Conservation (phyloP, 164 flowering plant species). For the Dillenia suffruticosa region DNA sequence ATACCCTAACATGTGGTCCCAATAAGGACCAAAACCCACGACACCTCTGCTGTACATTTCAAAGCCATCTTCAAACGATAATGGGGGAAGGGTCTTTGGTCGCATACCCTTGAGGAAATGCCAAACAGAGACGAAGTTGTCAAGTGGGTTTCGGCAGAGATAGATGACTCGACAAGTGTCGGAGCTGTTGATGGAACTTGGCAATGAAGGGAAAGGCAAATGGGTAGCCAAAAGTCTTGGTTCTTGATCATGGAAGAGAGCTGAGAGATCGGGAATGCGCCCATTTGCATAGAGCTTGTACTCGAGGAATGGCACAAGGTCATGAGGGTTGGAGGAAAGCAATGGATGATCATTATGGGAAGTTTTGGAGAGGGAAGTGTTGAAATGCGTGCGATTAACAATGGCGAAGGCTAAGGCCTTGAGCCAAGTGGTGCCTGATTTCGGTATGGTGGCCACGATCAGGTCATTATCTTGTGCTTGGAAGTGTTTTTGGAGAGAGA, state of each 20-base stretch:
- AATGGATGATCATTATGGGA: conserved; percentile 25
- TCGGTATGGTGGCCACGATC: conserved; percentile 18
- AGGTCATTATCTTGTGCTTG: conserved; percentile 16
- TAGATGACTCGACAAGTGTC: conserved; percentile 21
- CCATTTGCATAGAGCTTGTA: conserved; percentile 31
- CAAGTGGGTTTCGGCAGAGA: conserved; percentile 14
- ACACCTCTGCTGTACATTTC: conserved; percentile 35
- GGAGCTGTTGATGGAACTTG: conserved; percentile 18
- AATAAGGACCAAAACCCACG: conserved; percentile 35
- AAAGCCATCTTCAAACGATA: conserved; percentile 34
- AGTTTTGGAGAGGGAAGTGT: neutral
- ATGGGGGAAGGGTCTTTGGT: conserved; percentile 7
- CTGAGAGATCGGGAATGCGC: conserved; percentile 25
- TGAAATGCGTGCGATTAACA: conserved; percentile 1
- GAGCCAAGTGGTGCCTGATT: conserved; percentile 40
- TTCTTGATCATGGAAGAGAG: neutral
- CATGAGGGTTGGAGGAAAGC: conserved; percentile 41
- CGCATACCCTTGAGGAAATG: conserved; percentile 20
- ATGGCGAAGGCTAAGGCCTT: conserved; percentile 25
- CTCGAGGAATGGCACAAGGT: conserved; percentile 50
- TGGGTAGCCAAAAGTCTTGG: conserved; percentile 42
- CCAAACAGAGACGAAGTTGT: conserved; percentile 44
- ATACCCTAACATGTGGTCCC: conserved; percentile 48
- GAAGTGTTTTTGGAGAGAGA: conserved; percentile 17
- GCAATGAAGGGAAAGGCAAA: conserved; percentile 28